Evolutionary conservation across 2,329 filamentous ascomycete genomes (phyloP).

Genomic region (Ceratocystiopsis sp.): DNA sequence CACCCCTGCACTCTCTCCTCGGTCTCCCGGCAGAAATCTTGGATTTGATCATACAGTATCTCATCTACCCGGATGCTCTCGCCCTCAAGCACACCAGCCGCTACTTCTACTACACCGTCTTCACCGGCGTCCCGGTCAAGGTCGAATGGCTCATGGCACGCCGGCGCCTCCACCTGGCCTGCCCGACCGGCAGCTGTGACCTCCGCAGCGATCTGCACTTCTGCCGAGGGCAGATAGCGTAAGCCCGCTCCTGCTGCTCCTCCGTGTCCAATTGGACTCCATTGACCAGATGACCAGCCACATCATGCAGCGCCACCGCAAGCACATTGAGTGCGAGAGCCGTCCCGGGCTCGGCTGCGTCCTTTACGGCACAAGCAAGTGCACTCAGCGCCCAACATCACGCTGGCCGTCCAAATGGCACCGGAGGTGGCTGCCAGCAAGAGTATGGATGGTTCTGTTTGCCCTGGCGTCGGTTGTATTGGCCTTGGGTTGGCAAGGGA

Average conservation of each 20-base stretch:
- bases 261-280: background rate
- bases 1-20: slow-evolving; percentile 18
- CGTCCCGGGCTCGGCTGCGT: slow-evolving; percentile 38
- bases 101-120: slow-evolving; percentile 46
- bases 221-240: slow-evolving; percentile 43
- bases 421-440: slow-evolving; percentile 25
- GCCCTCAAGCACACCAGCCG: slow-evolving; percentile 50
- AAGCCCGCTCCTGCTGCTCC: slow-evolving; percentile 9
- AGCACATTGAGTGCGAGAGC: slow-evolving; percentile 44
- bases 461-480: slow-evolving; percentile 23
- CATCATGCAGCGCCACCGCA: slow-evolving; percentile 39
- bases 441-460: slow-evolving; percentile 32
- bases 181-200: slow-evolving; percentile 43
- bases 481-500: slow-evolving; percentile 18
- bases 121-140: slow-evolving; percentile 48
- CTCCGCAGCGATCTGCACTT: slow-evolving; percentile 42
- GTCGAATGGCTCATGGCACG: slow-evolving; percentile 53
- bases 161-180: slow-evolving; percentile 44
- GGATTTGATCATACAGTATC: slow-evolving; percentile 38
- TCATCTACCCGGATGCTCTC: slow-evolving; percentile 54
- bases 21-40: slow-evolving; percentile 51
- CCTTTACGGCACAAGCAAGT: slow-evolving; percentile 31
- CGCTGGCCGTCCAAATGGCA: slow-evolving; percentile 31
- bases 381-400: slow-evolving; percentile 25
- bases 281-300: slow-evolving; percentile 19